Percentiles rank a stretch among this genome's conserved stretches.
Conservation (phyloP, 2,329 filamentous ascomycete species). For the Ophiostoma ulmi region DNA sequence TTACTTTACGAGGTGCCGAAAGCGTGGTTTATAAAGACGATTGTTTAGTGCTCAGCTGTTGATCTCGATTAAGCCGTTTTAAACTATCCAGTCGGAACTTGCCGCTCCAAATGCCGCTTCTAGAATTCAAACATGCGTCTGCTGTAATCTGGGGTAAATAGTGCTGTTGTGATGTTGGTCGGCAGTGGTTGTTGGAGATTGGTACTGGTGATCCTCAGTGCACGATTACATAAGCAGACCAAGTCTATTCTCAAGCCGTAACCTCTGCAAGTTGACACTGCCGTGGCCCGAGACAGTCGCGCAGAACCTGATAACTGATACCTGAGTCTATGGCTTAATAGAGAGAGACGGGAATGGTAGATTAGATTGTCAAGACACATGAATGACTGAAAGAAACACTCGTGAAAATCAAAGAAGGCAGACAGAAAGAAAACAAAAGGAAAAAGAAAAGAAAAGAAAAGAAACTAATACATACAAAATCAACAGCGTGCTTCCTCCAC, state of each 20-base stretch:
- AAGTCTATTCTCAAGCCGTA: too few species aligned
- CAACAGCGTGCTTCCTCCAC: background rate
- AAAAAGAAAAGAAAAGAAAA: background rate
- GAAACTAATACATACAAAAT: background rate
- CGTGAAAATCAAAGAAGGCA: too few species aligned
- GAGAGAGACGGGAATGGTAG: background rate
- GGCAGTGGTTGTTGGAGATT: background rate
- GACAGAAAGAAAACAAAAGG: background rate
- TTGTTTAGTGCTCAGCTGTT: background rate
- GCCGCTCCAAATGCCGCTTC: background rate
- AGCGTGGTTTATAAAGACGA: background rate
- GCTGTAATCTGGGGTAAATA: background rate
- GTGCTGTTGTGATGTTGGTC: background rate
- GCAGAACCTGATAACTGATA: background rate
- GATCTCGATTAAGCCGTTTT: background rate
- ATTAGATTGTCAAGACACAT: background rate
- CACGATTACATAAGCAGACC: background rate
- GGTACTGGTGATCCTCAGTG: background rate
- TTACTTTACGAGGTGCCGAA: background rate
- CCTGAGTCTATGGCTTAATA: background rate
- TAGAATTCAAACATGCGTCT: background rate
- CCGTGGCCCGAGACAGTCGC: slow-evolving; percentile 2
- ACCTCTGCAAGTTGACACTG: background rate
- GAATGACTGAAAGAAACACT: too few species aligned
- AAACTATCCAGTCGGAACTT: background rate